These are phyloP conservation scores for Thalassiosira exigua DNA, from an alignment of 352 stramenopile genomes.

Conservation along the genomic window DNA sequence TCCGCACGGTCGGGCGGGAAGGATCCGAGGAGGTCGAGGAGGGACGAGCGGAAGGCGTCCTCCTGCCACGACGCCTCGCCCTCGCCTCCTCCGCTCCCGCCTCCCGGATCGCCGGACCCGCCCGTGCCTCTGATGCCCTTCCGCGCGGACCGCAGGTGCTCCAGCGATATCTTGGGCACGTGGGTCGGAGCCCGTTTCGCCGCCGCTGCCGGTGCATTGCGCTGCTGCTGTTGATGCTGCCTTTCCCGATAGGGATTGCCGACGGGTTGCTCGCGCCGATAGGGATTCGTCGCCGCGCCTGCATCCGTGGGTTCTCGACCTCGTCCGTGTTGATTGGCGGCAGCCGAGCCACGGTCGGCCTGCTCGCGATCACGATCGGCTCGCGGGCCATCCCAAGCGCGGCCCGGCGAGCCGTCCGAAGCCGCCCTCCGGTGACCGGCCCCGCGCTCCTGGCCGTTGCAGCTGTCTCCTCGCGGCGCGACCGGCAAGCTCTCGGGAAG, in stretches of 20 bases:
- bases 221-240: no score
- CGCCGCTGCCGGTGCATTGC: constrained; percentile 7
- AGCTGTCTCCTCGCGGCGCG: no score
- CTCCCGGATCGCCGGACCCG: neutral
- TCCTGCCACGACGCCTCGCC: constrained; percentile 39
- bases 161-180: constrained; percentile 28
- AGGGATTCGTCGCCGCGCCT: constrained; percentile 25
- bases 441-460: no score
- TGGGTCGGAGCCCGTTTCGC: constrained; percentile 14
- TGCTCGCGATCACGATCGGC: no score
- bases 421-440: no score
- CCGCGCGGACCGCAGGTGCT: constrained; percentile 16
- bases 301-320: neutral
- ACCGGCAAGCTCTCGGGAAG: no score
- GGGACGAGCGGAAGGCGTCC: constrained; percentile 53
- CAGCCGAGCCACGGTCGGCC: no score
- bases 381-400: no score
- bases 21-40: constrained; percentile 41
- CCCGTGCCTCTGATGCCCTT: constrained; percentile 3
- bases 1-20: constrained; percentile 34
- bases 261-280: no score
- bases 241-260: no score
- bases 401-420: no score
- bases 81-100: neutral
- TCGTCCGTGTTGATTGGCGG: neutral